phyloP scores from a whole-genome alignment of 371 early-diverging fungal species.

The Syncephalastrum contaminatum region DNA sequence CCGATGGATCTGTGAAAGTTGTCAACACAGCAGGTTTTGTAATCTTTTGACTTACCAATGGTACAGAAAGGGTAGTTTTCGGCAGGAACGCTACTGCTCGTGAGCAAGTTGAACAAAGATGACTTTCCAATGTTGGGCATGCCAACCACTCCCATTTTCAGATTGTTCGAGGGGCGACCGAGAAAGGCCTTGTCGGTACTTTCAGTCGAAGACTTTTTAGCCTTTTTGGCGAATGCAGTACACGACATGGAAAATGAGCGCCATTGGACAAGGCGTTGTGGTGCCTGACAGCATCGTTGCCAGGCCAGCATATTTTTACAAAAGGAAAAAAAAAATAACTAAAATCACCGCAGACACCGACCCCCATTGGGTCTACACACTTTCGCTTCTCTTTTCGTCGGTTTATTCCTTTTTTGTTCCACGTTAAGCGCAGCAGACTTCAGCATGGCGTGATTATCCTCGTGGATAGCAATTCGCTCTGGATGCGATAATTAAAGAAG shows the following conservation, averaged over 20 bases:
- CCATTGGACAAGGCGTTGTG: not conserved
- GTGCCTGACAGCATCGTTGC: no score
- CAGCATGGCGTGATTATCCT: no score
- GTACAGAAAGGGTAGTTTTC: slow-evolving; percentile 80
- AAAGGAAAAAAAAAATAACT: no score
- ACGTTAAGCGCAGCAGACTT: no score
- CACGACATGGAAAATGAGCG: no score
- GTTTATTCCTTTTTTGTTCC: no score
- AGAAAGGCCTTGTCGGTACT: slow-evolving; percentile 66
- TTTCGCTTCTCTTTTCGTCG: no score
- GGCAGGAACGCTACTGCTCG: slow-evolving; percentile 78
- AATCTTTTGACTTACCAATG: slow-evolving; percentile 38
- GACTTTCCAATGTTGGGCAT: slow-evolving; percentile 97
- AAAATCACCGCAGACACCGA: no score
- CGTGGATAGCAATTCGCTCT: no score
- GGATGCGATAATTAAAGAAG: no score
- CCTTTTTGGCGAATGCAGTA: slow-evolving; percentile 14
- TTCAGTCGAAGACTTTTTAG: slow-evolving; percentile 52
- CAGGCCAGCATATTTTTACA: no score
- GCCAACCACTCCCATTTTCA: slow-evolving; percentile 95
- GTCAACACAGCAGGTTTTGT: not conserved
- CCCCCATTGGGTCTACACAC: no score
- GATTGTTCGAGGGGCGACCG: slow-evolving; percentile 76
- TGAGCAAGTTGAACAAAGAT: slow-evolving; percentile 89
- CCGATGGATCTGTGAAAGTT: slow-evolving; percentile 68